Evolutionary conservation across 305 asterid genomes (phyloP).

Genomic region (Fraxinus paxiana): DNA sequence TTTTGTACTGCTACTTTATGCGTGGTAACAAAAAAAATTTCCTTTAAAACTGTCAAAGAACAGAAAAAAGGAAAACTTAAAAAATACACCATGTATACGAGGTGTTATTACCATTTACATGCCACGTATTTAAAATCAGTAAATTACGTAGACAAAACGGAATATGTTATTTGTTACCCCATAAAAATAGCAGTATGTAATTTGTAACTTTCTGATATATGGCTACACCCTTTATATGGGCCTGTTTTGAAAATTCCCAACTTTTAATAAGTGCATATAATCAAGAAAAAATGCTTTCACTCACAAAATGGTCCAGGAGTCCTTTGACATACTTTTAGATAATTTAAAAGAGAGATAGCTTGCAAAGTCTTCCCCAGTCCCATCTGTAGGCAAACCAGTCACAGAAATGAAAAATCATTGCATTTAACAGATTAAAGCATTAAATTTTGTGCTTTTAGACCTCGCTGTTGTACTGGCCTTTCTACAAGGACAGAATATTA

Average conservation of each 20-base stretch:
- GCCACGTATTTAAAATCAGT: background rate
- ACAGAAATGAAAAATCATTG: conserved; percentile 20
- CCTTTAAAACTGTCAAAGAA: background rate
- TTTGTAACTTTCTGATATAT: background rate
- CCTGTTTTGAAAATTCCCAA: background rate
- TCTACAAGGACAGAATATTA: background rate
- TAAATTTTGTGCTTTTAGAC: background rate
- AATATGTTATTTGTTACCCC: background rate
- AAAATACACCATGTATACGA: background rate
- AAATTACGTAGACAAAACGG: background rate
- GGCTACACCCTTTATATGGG: background rate
- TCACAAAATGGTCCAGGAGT: conserved; percentile 79
- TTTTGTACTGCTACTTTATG: background rate
- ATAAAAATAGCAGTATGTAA: background rate
- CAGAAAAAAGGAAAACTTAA: background rate
- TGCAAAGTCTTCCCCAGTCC: conserved; percentile 96
- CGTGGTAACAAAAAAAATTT: background rate
- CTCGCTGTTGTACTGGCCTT: background rate
- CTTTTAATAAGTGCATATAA: background rate
- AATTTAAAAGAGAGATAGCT: conserved; percentile 76
- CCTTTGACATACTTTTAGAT: conserved; percentile 59
- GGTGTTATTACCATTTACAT: background rate
- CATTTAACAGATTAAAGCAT: conserved; percentile 6
- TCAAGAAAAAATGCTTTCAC: conserved; percentile 31
- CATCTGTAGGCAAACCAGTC: conserved; percentile 53